These are phyloP conservation scores for Nakazawaea siamensis DNA, from an alignment of 805 yeast genomes.

Conservation along the genomic window DNA sequence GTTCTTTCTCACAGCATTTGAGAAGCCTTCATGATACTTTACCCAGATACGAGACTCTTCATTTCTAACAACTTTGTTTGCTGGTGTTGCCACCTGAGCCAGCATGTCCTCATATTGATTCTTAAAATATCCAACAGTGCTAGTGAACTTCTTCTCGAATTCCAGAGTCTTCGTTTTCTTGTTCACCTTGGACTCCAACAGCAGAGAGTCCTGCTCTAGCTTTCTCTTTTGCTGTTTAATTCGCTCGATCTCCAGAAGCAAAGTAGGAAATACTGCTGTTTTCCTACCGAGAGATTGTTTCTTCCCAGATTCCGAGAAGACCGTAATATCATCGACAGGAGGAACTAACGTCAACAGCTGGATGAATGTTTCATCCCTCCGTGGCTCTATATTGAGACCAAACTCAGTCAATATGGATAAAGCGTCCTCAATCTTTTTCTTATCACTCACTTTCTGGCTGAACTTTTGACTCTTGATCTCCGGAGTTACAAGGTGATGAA, in stretches of 20 bases:
- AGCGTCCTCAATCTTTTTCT: conserved; percentile 25
- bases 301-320: conserved; percentile 12
- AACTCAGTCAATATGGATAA: conserved; percentile 29
- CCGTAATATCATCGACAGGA: conserved; percentile 5
- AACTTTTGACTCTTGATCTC: conserved; percentile 18
- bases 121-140: conserved; percentile 32
- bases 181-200: conserved; percentile 7
- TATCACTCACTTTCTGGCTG: conserved; percentile 23
- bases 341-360: conserved; percentile 6
- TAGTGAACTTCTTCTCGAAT: conserved; percentile 11
- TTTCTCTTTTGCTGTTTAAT: conserved; percentile 15
- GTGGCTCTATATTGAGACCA: conserved; percentile 29
- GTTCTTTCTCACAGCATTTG: conserved; percentile 83
- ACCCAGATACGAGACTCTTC: conserved; percentile 58
- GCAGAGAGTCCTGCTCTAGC: conserved; percentile 8
- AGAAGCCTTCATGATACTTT: conserved; percentile 86
- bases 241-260: conserved; percentile 19
- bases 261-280: conserved; percentile 15
- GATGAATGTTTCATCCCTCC: conserved; percentile 18
- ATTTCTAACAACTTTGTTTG: conserved; percentile 8
- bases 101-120: conserved; percentile 27
- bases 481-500: conserved; percentile 23
- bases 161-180: conserved; percentile 1
- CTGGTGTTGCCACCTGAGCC: background rate
- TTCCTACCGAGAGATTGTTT: conserved; percentile 2